Conservation (phyloP, 306 rosid genomes). For the Potentilla sterilis region DNA sequence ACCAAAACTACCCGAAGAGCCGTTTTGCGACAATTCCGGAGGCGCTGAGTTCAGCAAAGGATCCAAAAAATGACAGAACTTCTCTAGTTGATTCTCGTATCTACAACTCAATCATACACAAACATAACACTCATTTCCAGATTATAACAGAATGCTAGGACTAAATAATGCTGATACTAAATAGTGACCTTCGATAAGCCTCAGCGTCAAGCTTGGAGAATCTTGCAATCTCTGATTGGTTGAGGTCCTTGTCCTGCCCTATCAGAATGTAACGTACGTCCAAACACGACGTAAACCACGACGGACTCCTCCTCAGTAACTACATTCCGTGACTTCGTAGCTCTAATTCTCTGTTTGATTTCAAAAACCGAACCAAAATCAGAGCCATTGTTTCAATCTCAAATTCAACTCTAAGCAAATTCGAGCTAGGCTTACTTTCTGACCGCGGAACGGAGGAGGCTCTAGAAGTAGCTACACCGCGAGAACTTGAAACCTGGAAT, state of each 20-base stretch:
- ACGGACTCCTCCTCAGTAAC: constrained; percentile 69
- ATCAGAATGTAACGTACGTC: constrained; percentile 82
- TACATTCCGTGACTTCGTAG: too few relatives aligned
- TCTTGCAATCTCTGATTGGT: constrained; percentile 74
- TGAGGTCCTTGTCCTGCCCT: constrained; percentile 64
- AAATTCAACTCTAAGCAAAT: neutral
- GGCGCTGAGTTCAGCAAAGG: too few relatives aligned
- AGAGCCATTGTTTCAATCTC: neutral
- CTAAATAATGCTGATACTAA: neutral
- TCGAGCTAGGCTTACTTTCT: too few relatives aligned
- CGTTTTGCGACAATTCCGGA: too few relatives aligned
- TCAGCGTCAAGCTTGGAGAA: constrained; percentile 77
- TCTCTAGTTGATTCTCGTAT: too few relatives aligned
- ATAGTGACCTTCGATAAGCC: constrained; percentile 59
- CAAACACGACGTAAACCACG: constrained; percentile 89
- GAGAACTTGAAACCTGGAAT: too few relatives aligned
- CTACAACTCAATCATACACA: too few relatives aligned
- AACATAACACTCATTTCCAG: neutral
- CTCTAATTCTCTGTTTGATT: too few relatives aligned
- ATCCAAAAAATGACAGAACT: too few relatives aligned
- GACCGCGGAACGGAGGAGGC: too few relatives aligned
- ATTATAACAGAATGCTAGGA: neutral
- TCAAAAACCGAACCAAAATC: neutral
- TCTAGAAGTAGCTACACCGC: too few relatives aligned
- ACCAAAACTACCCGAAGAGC: too few relatives aligned